Evolutionary conservation across 768 basidiomycete genomes (phyloP).

Genomic region (Mycena belliarum): DNA sequence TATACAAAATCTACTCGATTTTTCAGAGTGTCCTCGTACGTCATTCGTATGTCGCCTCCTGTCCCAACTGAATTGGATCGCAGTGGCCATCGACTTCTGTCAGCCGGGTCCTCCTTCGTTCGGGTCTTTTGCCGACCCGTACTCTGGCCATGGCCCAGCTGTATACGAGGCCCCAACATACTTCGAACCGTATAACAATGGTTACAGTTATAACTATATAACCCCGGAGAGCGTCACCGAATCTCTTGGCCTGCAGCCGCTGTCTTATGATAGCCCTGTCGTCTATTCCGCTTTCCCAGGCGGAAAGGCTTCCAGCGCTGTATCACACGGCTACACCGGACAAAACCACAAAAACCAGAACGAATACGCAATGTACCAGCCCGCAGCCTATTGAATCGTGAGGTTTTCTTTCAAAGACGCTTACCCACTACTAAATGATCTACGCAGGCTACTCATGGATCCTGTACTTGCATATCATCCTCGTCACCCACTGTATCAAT

Average conservation of each 20-base stretch:
- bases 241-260: neutral
- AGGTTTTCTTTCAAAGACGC: neutral
- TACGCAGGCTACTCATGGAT: neutral
- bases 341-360: neutral
- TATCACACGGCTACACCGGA: neutral
- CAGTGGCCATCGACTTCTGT: neutral
- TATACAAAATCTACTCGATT: neutral
- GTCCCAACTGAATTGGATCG: neutral
- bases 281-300: conserved; percentile 1
- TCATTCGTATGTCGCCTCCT: neutral
- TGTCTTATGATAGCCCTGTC: neutral
- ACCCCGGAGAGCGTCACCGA: neutral
- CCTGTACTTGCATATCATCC: neutral
- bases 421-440: neutral
- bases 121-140: neutral
- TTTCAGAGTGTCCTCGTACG: neutral
- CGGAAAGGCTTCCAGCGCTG: neutral
- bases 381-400: neutral
- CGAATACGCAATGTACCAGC: neutral
- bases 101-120: neutral
- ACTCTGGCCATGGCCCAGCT: neutral
- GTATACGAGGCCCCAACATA: conserved; percentile 4
- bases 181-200: neutral
- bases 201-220: neutral
- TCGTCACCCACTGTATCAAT: conserved; percentile 7